A percentile compares a stretch with the other conserved stretches of the same genome.
phyloP scores from a whole-genome alignment of 352 stramenopile species.

The Globisporangium middletonii region DNA sequence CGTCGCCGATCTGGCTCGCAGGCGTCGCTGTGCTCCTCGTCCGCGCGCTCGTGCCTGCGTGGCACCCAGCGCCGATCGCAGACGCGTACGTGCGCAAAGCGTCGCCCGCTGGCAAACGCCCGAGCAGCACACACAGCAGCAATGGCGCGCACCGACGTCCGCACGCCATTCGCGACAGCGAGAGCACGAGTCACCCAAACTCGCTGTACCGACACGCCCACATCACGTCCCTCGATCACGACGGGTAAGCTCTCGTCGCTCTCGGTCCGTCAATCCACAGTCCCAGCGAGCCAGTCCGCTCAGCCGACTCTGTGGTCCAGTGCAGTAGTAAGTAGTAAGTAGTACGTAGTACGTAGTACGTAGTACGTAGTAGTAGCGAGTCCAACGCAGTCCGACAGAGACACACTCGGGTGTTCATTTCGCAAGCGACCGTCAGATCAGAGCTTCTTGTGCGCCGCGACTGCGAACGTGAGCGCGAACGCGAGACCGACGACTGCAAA shows the following conservation, averaged over 20 bases:
- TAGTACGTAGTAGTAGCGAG: background rate
- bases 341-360: background rate
- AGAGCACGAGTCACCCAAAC: slow-evolving; percentile 38
- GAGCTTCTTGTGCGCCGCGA: slow-evolving; percentile 35
- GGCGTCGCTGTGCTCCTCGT: slow-evolving; percentile 51
- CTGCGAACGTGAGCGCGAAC: slow-evolving; percentile 17
- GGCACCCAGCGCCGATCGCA: slow-evolving; percentile 22
- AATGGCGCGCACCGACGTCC: slow-evolving; percentile 5
- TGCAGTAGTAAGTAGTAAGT: background rate
- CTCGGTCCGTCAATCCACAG: too few species aligned
- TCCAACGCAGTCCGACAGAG: background rate
- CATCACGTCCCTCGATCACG: slow-evolving; percentile 8
- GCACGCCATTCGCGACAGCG: slow-evolving; percentile 26
- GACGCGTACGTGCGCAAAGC: slow-evolving; percentile 35
- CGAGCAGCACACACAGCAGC: slow-evolving; percentile 15
- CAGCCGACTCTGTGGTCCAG: background rate
- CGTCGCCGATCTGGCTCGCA: slow-evolving; percentile 69
- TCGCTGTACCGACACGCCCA: slow-evolving; percentile 34
- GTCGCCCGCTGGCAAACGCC: slow-evolving; percentile 2
- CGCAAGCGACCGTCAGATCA: slow-evolving; percentile 17
- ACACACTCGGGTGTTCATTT: background rate
- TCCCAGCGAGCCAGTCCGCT: too few species aligned
- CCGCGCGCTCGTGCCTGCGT: slow-evolving; percentile 32
- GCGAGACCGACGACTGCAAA: slow-evolving; percentile 27
- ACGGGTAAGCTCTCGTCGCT: background rate